Base-by-base conservation (phyloP, 768 basidiomycete species). In the Xanthoconium purpureum region DNA sequence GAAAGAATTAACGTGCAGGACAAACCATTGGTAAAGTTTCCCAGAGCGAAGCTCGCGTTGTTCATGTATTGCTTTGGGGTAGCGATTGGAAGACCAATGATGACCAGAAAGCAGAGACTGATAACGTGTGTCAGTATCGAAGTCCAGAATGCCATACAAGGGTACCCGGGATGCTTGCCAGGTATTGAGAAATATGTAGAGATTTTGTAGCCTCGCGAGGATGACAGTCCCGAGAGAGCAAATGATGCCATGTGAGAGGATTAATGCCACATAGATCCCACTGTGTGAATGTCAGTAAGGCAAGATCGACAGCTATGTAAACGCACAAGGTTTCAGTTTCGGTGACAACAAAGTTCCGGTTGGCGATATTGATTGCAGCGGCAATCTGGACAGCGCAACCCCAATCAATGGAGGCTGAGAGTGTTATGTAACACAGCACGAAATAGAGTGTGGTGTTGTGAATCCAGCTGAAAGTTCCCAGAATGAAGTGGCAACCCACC, bases 101-200 rank as follows among this genome's bases (percentile, higher is more conserved):
- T 85, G 6, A 56, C 56, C 7, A 24, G 57, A 10, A 68, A 56
- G 40, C 65, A 66, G 10, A 66, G 60, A 37, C 65, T 66, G 10
- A 44, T 37, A 20, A 39, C 1, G 28, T 30, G 33, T 6, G 38
- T 58, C 32, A 67, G 43, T 9, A 18, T 38, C 43, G 10, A 35
- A 35, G 37, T 46, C 13, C 12, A 18, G n/a, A 20, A 10, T 15
- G 17, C 24, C 44, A 17, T 11, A 14, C 15, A 32, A 12, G 7
- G 17, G 7, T 12, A 30, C 17, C 12, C 5, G 15, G 50, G 44
- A 38, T 7, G 74, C 85, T 55, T 67, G 85, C 85, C 82, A 50
- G 29, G 89, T 69, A 65, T 91, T 91, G 40, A 91, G 74, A 20
- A 81, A 61, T 17, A 90, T 80, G 62, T 87, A 91, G 11, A 87